Evolutionary conservation across 2,329 filamentous ascomycete species (phyloP).

Genomic region (Trichoderma aggressivum): DNA sequence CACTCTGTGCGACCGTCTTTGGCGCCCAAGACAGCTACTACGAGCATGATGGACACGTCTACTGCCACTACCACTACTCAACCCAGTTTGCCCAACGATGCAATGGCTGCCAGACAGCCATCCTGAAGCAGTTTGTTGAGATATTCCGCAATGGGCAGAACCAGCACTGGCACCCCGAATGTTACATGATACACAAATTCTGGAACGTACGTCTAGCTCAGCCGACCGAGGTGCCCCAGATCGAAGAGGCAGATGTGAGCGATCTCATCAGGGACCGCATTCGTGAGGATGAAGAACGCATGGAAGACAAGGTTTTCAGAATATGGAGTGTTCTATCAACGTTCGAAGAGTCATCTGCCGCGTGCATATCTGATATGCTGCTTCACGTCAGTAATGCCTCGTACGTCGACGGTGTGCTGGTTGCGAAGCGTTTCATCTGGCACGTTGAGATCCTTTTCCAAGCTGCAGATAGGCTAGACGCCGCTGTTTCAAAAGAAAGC

Average conservation of each 20-base stretch:
- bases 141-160: constrained; percentile 98
- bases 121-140: constrained; percentile 98
- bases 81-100: constrained; percentile 95
- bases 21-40: constrained; percentile 98
- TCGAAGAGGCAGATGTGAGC: constrained; percentile 42
- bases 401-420: constrained; percentile 90
- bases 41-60: constrained; percentile 93
- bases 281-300: constrained; percentile 81
- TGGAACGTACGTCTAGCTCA: constrained; percentile 91
- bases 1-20: constrained; percentile 94
- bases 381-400: constrained; percentile 97
- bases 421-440: constrained; percentile 92
- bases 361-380: constrained; percentile 98
- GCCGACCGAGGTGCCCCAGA: constrained; percentile 49
- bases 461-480: constrained; percentile 81
- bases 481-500: constrained; percentile 62
- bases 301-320: constrained; percentile 96
- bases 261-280: constrained; percentile 69
- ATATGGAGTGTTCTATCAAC: constrained; percentile 98
- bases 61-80: constrained; percentile 98
- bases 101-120: constrained; percentile 94
- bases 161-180: constrained; percentile 99
- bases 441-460: constrained; percentile 92
- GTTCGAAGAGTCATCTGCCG: constrained; percentile 95
- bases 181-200: constrained; percentile 99